phyloP scores from a whole-genome alignment of 495 filamentous ascomycete species.

The Pseudevernia furfuracea region DNA sequence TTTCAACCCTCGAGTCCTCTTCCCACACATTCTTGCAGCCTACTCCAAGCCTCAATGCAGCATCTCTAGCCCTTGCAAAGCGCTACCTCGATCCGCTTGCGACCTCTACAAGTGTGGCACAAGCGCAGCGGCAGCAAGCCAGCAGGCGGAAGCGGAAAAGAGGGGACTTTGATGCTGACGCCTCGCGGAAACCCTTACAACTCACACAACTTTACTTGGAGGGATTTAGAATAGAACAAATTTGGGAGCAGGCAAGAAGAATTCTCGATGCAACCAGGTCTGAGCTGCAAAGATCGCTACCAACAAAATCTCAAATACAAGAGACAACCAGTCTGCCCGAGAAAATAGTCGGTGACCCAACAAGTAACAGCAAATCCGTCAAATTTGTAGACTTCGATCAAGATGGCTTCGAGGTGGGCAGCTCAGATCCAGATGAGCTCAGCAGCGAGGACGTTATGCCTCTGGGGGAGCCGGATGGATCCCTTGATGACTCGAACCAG shows the following conservation, averaged over 20 bases:
- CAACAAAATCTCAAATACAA: constrained; percentile 9
- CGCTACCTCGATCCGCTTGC: constrained; percentile 70
- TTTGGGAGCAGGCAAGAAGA: constrained; percentile 87
- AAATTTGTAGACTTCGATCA: constrained; percentile 37
- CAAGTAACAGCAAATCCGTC: constrained; percentile 22
- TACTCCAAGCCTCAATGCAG: constrained; percentile 49
- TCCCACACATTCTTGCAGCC: constrained; percentile 65
- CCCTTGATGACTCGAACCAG: constrained; percentile 3
- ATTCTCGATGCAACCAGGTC: constrained; percentile 56
- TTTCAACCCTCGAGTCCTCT: constrained; percentile 41
- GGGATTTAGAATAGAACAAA: constrained; percentile 79
- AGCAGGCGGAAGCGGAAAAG: constrained; percentile 61
- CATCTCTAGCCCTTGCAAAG: constrained; percentile 64
- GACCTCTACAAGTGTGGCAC: constrained; percentile 54
- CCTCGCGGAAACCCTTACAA: constrained; percentile 32
- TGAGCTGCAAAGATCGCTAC: constrained; percentile 41
- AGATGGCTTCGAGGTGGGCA: constrained; percentile 43
- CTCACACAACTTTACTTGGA: constrained; percentile 66
- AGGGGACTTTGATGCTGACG: constrained; percentile 32
- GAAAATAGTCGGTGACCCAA: constrained; percentile 2
- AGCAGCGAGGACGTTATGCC: constrained; percentile 32
- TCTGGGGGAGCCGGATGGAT: constrained; percentile 27
- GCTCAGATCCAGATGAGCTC: constrained; percentile 31
- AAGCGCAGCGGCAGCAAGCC: constrained; percentile 49
- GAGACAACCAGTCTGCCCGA: background rate